Base-by-base conservation (phyloP, 2,329 filamentous ascomycete genomes). In the Pseudocercospora vitis region DNA sequence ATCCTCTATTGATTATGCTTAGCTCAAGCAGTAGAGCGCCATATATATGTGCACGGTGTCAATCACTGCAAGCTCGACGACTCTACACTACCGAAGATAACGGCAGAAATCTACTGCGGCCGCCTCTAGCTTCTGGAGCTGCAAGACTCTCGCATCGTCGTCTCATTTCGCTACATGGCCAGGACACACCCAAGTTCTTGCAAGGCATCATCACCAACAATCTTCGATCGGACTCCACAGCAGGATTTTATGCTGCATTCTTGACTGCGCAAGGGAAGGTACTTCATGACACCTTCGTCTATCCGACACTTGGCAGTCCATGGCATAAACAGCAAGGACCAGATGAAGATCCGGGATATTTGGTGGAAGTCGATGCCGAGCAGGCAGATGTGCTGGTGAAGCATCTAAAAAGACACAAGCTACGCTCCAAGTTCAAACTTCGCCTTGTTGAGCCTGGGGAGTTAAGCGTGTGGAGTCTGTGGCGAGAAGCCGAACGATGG, bases 261-360 rank as follows among this genome's bases (percentile, higher is more conserved):
- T 78, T 99, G 35, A 95, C 88, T 62, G 89, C 92, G 6, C 72
- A 73, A 28, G 94, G 94, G 35, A 83, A 91, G 53, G 81, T 99
- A 7, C 76, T 96, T 37, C 83, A 92, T 74, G 94, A 99, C 73
- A 87, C 91, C 48, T 95, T 97, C 71, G 78, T 99, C 44, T 96
- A 96, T 76, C 86, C 85, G 0, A 74, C 82, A 59, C 66, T 73
- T 40, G 66, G 67, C 16, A 64, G 69, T 7, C 48, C 51, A 28
- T 68, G 65, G 64, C 65, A 70, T 37, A 57, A 56, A 39, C 60
- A 63, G 28, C 53, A 60, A 48, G 26, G 56, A 56, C 24, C 51
- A 50, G 44, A 54, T 60, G 61, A 70, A 23, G 73, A 78, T n/a
- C 71, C 71, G 57, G 77, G 78, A 24, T 92, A 88, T 77, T 72